Conservation (phyloP, 148 eudicot genomes). For the Camellia sinensis region DNA sequence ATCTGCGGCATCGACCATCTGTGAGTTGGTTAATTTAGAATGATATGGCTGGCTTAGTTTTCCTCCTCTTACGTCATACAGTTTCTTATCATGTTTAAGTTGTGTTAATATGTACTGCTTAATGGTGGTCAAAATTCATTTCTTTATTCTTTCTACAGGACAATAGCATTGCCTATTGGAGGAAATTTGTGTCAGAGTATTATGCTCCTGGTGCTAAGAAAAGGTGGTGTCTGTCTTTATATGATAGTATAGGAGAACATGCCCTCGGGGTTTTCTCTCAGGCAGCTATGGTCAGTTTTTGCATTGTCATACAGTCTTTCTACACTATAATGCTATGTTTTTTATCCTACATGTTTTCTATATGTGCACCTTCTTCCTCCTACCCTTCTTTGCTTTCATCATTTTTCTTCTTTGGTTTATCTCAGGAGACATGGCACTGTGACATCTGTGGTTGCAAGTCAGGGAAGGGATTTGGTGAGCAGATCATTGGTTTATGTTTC, state of each 20-base stretch:
- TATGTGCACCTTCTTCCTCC: background rate
- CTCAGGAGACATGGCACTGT: slow-evolving; percentile 42
- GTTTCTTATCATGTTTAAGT: background rate
- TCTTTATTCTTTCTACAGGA: slow-evolving; percentile 29
- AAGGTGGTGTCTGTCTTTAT: slow-evolving; percentile 47
- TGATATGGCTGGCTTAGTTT: background rate
- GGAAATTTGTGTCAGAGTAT: slow-evolving; percentile 38
- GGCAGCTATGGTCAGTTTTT: slow-evolving; percentile 32
- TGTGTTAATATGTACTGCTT: no score
- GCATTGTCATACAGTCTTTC: background rate
- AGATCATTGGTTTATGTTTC: background rate
- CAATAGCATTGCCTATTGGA: slow-evolving; percentile 45
- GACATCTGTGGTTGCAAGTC: slow-evolving; percentile 36
- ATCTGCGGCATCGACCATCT: slow-evolving; percentile 35
- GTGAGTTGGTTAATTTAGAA: slow-evolving; percentile 28
- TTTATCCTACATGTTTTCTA: background rate
- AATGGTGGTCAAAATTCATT: background rate
- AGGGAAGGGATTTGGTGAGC: slow-evolving; percentile 59
- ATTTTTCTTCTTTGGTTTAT: slow-evolving; percentile 9
- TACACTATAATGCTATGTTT: background rate
- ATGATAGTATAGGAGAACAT: slow-evolving; percentile 23
- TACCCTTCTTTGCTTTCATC: background rate
- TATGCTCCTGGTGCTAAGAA: slow-evolving; percentile 37
- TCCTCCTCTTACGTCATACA: no score
- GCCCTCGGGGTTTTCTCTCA: slow-evolving; percentile 34